Percentiles rank a stretch among this genome's conserved stretches.
Conservation (phyloP, 2,329 filamentous ascomycete species). For the Chaetomiaceae sp. region DNA sequence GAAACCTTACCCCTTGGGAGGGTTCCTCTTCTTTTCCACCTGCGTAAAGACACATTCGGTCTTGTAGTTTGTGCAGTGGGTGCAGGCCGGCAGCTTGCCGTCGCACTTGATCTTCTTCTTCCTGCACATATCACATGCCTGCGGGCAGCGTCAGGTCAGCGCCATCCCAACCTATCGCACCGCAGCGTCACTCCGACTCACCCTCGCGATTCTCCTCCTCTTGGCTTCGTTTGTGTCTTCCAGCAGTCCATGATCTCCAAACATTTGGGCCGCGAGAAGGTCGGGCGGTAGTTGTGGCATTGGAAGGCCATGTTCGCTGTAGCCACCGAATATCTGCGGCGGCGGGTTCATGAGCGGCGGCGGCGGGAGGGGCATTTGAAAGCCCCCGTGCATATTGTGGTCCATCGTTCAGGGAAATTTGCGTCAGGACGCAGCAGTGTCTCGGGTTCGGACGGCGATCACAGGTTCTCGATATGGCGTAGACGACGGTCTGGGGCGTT, state of each 20-base stretch:
- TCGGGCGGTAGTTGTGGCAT: conserved; percentile 53
- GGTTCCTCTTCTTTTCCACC: conserved; percentile 97
- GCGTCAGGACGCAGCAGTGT: conserved; percentile 6
- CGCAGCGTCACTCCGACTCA: conserved; percentile 42
- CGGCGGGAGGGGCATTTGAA: conserved; percentile 54
- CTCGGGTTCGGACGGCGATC: neutral
- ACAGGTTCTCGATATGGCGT: neutral
- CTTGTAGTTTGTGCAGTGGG: conserved; percentile 96
- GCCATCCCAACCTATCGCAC: neutral
- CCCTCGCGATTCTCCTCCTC: conserved; percentile 79
- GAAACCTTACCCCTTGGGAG: conserved; percentile 78
- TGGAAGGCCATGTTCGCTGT: conserved; percentile 55
- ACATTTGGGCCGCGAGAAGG: conserved; percentile 53
- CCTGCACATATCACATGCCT: conserved; percentile 95
- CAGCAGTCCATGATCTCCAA: conserved; percentile 52
- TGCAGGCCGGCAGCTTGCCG: conserved; percentile 89
- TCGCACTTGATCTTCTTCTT: conserved; percentile 99
- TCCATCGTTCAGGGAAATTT: conserved; percentile 40
- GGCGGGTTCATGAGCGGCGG: conserved; percentile 61
- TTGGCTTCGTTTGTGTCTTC: conserved; percentile 77
- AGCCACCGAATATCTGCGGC: conserved; percentile 64
- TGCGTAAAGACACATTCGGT: conserved; percentile 96
- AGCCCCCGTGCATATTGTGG: conserved; percentile 46
- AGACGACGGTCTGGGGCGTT: neutral
- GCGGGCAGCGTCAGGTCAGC: conserved; percentile 14